Base-by-base conservation (phyloP, 2,329 filamentous ascomycete species). In the Lasiodiplodia sp. region DNA sequence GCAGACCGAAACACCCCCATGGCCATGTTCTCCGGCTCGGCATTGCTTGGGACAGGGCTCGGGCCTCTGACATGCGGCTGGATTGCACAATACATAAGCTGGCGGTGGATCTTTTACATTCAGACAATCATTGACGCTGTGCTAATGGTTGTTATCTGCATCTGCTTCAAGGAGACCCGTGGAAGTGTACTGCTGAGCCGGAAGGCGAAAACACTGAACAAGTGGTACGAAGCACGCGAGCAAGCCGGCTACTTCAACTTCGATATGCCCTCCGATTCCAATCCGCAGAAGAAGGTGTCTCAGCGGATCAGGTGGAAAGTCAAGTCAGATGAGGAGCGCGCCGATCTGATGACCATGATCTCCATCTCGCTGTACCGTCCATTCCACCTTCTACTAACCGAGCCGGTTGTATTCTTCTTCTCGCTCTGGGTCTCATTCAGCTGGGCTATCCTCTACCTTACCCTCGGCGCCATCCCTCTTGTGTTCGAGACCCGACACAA, bases 71-170 rank as follows among this genome's bases (percentile, higher is more conserved):
- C 94, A 0, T 87, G 86, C 4, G 88, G 92, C 0, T 87, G 90
- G 56, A 88, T 97, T 70, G 87, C 90, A 0, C 82, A 91, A 44
- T 84, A 87, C 63, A 84, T 87, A 1, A 85, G 81, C 4, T 97
- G 93, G 93, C 88, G 92, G 70, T 97, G 94, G 94, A 88, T 94
- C 0, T 97, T 96, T 77, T 97, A 93, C 86, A 85, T 94, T 34
- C 94, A 97, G 73, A 88, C 89, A 8, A 93, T 97, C 56, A 81
- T 87, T 25, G 88, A 89, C 67, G 88, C 84, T 0, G 77, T 89
- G 0, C 78, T 96, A 56, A 86, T 94, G 66, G 72, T 87, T 0
- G 80, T 89, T 1, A 86, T 97, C 25, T 84, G 87, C 12, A 66
- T 92, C 5, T 87, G 93, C 67, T 94, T 97, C 80, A 88, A 89